Conservation (phyloP, 495 filamentous ascomycete species). For the Talaromyces ruber region DNA sequence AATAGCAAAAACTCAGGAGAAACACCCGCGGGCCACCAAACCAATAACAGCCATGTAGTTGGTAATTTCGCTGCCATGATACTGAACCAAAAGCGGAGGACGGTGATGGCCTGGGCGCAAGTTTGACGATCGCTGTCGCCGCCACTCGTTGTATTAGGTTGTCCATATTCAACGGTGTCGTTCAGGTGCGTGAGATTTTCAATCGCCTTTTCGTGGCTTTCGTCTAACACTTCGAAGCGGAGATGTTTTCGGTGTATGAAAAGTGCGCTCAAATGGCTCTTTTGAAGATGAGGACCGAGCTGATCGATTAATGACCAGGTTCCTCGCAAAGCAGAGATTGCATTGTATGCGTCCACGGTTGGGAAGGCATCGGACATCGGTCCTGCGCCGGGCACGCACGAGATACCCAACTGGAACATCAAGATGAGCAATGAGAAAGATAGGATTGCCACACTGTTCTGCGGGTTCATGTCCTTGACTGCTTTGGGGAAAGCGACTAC, state of each 20-base stretch:
- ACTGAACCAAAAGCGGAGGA: slow-evolving; percentile 5
- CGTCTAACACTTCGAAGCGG: slow-evolving; percentile 5
- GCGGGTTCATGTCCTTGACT: slow-evolving; percentile 4
- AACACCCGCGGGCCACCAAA: slow-evolving; percentile 4
- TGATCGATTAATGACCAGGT: slow-evolving; percentile 7
- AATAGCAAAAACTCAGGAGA: background rate
- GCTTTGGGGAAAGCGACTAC: slow-evolving; percentile 6
- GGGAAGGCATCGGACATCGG: slow-evolving; percentile 4
- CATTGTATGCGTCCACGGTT: slow-evolving; percentile 4
- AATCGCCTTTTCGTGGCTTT: slow-evolving; percentile 1
- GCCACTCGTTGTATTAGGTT: background rate
- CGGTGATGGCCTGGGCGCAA: slow-evolving; percentile 6
- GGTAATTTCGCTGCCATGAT: slow-evolving; percentile 6
- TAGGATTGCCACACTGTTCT: slow-evolving; percentile 2
- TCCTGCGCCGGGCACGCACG: slow-evolving; percentile 4
- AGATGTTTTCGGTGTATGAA: slow-evolving; percentile 6
- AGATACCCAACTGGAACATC: slow-evolving; percentile 7
- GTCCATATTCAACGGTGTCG: background rate
- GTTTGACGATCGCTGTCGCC: background rate
- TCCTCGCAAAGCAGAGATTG: background rate
- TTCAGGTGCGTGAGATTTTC: background rate
- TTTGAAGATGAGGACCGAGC: slow-evolving; percentile 1
- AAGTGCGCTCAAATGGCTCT: background rate
- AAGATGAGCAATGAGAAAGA: slow-evolving; percentile 4
- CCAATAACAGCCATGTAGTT: slow-evolving; percentile 3